Evolutionary conservation across 441 rosid species (phyloP).

Genomic region (Gossypium lobatum): DNA sequence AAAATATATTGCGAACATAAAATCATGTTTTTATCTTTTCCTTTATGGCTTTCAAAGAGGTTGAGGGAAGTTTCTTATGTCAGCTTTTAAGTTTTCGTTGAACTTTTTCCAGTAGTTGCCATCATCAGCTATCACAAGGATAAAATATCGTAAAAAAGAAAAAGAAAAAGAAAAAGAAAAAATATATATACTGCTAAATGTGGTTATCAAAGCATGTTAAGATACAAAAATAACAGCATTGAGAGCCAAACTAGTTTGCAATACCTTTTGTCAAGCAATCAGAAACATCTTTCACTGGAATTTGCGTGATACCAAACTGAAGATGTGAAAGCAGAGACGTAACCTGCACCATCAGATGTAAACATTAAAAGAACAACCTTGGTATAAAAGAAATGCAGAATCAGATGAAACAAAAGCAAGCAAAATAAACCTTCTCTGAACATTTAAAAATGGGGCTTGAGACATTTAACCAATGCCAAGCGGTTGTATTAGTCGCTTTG

Average conservation of each 20-base stretch:
- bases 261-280: constrained; percentile 59
- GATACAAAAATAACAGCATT: background rate
- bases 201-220: background rate
- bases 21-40: background rate
- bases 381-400: background rate
- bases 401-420: constrained; percentile 11
- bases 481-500: constrained; percentile 30
- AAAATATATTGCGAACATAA: background rate
- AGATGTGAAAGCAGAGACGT: constrained; percentile 45
- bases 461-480: constrained; percentile 64
- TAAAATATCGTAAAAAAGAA: background rate
- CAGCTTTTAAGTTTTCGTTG: background rate
- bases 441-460: constrained; percentile 54
- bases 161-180: background rate
- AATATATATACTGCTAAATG: background rate
- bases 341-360: constrained; percentile 42
- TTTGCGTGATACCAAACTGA: constrained; percentile 50
- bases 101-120: background rate
- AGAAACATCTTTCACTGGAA: constrained; percentile 61
- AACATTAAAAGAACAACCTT: constrained; percentile 1
- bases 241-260: constrained; percentile 7
- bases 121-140: background rate
- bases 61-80: background rate
- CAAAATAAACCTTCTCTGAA: constrained; percentile 49
- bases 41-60: background rate